Conservation (phyloP, 2,329 filamentous ascomycete species). For the Stemphylium vesicarium region DNA sequence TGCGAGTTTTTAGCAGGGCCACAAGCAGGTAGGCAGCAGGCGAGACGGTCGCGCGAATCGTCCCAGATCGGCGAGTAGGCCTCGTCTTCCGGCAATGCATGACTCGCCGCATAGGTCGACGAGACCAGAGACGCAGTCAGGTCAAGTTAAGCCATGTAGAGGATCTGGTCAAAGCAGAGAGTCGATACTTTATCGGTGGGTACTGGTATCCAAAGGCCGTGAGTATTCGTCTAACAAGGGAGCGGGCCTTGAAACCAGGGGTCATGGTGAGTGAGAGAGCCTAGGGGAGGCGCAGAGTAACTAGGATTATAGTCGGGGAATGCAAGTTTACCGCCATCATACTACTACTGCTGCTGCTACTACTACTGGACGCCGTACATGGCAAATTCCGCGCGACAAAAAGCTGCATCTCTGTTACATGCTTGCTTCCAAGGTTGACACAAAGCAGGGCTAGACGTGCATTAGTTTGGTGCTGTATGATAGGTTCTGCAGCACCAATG, state of each 20-base stretch:
- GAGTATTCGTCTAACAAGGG: background rate
- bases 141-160: background rate
- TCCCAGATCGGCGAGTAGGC: background rate
- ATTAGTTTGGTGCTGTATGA: background rate
- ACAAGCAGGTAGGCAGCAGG: background rate
- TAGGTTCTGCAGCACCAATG: background rate
- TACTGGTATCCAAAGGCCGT: background rate
- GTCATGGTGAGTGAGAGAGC: background rate
- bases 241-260: constrained; percentile 5
- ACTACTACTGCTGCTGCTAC: no score
- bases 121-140: background rate
- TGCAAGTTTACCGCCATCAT: background rate
- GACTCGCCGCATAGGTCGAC: background rate
- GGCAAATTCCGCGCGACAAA: background rate
- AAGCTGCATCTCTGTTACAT: background rate
- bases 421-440: background rate
- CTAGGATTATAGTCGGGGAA: background rate
- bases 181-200: background rate
- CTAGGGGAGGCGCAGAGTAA: background rate
- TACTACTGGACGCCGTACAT: background rate
- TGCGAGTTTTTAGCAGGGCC: background rate
- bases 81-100: background rate
- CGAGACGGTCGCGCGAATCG: background rate
- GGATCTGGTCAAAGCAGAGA: background rate
- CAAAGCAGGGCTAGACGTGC: background rate